Evolutionary conservation across 805 yeast genomes (phyloP), one percentile per base, ranked within the genome.

Genomic region (Lipomyces orientalis): DNA sequence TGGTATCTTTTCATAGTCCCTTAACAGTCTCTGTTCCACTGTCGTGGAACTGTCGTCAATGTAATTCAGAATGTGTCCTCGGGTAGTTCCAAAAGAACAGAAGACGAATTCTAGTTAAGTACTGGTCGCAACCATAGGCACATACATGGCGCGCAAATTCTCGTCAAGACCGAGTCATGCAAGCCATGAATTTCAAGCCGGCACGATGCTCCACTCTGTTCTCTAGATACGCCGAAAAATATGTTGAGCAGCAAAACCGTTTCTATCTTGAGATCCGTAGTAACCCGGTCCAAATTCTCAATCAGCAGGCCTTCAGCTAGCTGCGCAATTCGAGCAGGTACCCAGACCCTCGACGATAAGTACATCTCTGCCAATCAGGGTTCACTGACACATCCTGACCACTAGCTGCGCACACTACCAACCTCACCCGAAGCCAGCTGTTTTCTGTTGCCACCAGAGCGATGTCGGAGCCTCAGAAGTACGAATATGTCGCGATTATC

Each of bases 401-500:
- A 43, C 3, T 7, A 43, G 43, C 16, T 37, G 16, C 43, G 7
- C 16, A 4, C 49, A 43, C 16, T 43, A 19, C 9, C n/a, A 43
- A 43, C 49, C n/a, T 16, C n/a, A 14, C 22, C 49, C 22, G 22
- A 19, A 51, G 33, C 34, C 54, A 22, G 22, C 16, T 51, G 10
- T 60, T 51, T 33, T 56, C 58, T 14, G 34, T 51, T 10, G 12
- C 66, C 34, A 19, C 52, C 33, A 33, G 64, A 19, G 43, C 61
- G 43, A 66, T 66, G 69, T 54, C 69, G 22, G 65, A 63, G 19
- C 65, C 61, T 34, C 49, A 52, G 34, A 19, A 54, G n/a, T 64
- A 43, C 61, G 91, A 89, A 76, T 89, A 88, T 85, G 81, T 87
- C 76, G 94, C 87, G 16, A 81, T 89, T 74, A 85, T 90, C 46